These are phyloP conservation scores for Fusarium burgessii DNA, from an alignment of 2,329 filamentous ascomycete species.

Conservation along the genomic window DNA sequence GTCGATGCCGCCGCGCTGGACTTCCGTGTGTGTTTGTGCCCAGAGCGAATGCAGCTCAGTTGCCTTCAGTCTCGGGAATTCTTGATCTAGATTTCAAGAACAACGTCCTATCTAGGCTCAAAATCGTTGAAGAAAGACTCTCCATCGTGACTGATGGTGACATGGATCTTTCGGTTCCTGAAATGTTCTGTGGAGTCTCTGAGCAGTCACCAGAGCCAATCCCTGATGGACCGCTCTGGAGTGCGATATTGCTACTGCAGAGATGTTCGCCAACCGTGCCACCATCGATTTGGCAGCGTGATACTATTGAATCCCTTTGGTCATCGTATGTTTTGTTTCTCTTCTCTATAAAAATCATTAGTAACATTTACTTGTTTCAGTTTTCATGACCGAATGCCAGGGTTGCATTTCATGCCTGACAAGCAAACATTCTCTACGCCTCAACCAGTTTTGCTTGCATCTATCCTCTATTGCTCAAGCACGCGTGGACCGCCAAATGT, in stretches of 20 bases:
- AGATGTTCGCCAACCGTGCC: background rate
- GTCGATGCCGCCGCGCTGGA: conserved; percentile 20
- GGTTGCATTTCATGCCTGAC: conserved; percentile 13
- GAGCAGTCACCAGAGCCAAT: background rate
- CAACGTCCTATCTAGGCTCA: conserved; percentile 1
- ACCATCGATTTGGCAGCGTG: conserved; percentile 1
- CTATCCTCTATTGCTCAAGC: conserved; percentile 12
- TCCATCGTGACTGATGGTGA: background rate
- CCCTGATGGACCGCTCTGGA: conserved; percentile 1
- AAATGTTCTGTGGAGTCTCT: background rate
- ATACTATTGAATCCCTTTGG: conserved; percentile 14
- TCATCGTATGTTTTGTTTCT: background rate
- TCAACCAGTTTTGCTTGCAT: conserved; percentile 6
- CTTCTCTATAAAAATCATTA: rapidly evolving
- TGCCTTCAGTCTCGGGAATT: conserved; percentile 2
- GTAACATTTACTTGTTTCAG: background rate
- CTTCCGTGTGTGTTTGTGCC: conserved; percentile 19
- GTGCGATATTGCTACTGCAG: conserved; percentile 1
- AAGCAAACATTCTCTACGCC: conserved; percentile 15
- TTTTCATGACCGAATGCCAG: conserved; percentile 18
- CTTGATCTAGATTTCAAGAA: conserved; percentile 20
- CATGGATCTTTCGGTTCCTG: background rate
- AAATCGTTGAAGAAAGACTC: background rate
- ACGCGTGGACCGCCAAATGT: conserved; percentile 5
- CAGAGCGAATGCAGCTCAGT: conserved; percentile 16